Base-by-base conservation (phyloP, 163 green algal species). In the Smithsoniella earleae region DNA sequence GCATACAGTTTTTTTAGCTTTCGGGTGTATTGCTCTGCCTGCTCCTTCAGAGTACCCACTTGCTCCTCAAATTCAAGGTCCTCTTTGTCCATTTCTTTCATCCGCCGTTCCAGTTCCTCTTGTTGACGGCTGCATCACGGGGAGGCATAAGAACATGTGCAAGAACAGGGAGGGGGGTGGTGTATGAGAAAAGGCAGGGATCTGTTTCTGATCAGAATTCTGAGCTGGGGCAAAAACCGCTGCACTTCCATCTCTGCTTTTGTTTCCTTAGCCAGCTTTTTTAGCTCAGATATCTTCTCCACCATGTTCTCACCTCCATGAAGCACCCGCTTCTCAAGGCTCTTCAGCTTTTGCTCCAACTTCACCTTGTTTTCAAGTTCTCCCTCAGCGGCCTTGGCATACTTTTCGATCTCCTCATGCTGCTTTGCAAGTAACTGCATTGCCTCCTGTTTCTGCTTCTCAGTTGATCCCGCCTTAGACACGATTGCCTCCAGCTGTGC, bases 231-330 rank as follows among this genome's bases (percentile, higher is more conserved):
- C 40, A 13, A 22, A 13, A n/a, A 69, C 58, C 58, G 38, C 16
- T 69, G 58, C 0, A 69, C 58, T 43, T 69, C 58, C 3, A 69
- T 8, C 34, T 69, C 58, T 33, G 58, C 58, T 69, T 90, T 88
- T 2, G 82, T 82, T 44, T 83, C 78, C 36, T 83, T 80, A 49
- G 77, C 82, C 44, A 76, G 77, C 66, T 82, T 77, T 76, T 89
- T 86, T 37, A 94, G 78, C 46, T 82, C 78, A 36, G 92, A 85
- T 36, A 88, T 83, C 76, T 91, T 87, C 33, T 91, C 86, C 27
- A 92, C 77, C 75, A 94, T 81, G 79, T 94, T 94, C 36, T 86
- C 81, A 2, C 88, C 88, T 2, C 88, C 87, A 36, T 86, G 78
- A 62, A 94, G 76, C 22, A 91, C 84, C 84, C 58, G 58, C 20